phyloP scores from a whole-genome alignment of 306 rosid species.

The Vigna hirtella region DNA sequence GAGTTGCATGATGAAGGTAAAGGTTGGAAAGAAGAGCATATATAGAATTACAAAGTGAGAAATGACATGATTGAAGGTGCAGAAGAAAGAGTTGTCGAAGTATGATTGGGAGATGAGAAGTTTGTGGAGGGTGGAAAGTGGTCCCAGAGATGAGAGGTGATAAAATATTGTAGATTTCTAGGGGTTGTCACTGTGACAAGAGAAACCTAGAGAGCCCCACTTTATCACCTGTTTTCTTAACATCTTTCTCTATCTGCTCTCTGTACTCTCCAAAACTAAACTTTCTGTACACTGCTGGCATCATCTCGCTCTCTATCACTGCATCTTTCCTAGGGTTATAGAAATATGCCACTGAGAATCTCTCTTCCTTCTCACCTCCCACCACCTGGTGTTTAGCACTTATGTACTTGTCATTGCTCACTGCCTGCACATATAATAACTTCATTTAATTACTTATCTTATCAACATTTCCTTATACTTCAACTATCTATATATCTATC shows the following conservation, averaged over 20 bases:
- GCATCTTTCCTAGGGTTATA: slow-evolving; percentile 62
- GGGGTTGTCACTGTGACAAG: background rate
- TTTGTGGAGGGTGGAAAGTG: background rate
- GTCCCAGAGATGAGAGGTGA: background rate
- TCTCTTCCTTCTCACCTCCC: slow-evolving; percentile 52
- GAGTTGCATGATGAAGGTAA: background rate
- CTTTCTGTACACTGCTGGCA: slow-evolving; percentile 52
- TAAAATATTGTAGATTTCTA: no score
- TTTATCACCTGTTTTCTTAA: slow-evolving; percentile 68
- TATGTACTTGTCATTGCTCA: slow-evolving; percentile 73
- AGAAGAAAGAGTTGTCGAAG: background rate
- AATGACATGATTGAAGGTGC: background rate
- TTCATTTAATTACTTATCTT: no score
- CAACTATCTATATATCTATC: no score
- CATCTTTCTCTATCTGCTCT: slow-evolving; percentile 61
- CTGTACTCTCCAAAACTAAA: slow-evolving; percentile 67
- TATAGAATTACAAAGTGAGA: background rate
- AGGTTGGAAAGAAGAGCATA: background rate
- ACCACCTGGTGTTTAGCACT: slow-evolving; percentile 74
- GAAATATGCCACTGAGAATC: slow-evolving; percentile 79
- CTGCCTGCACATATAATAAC: slow-evolving; percentile 51
- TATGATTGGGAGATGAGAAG: background rate
- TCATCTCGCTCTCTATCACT: slow-evolving; percentile 52
- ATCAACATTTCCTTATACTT: no score
- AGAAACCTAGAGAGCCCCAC: slow-evolving; percentile 78